Evolutionary conservation across 2,329 filamentous ascomycete species (phyloP), one percentile per base, ranked within the genome.

Genomic region (Pyrenophora seminiperda): DNA sequence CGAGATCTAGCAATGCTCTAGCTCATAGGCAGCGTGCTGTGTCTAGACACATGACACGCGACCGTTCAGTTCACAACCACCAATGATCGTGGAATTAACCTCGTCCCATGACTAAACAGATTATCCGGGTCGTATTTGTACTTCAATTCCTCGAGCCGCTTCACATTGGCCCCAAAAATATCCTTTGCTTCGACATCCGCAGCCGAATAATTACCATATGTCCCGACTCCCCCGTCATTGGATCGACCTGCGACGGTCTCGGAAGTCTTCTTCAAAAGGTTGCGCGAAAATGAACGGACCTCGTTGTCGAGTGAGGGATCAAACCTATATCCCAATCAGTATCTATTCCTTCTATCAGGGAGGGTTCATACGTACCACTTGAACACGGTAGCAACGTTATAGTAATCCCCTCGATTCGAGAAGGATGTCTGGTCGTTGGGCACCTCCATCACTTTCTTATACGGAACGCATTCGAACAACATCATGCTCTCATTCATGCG

Each of bases 101-200:
- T 63, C 3, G 62, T 66, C 2, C 63, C 66, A 29, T 65, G 47
- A 27, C 60, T 63, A 48, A 73, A 73, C 29, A 70, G 20, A 39
- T 71, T 71, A 1, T 66, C 62, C 0, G 68, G 67, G 50, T 73
- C 70, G 20, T 68, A 72, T 53, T 68, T 70, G 11, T 62, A 45
- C 60, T 73, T 72, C 47, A 73, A 36, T 39, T 70, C 64, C 38
- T 58, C 56, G 10, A 73, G 48, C 17, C 59, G 60, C 51, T 62
- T 63, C n/a, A 67, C 62, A 47, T 72, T 72, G 3, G 47, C 57
- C 3, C 70, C 70, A 41, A 66, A 73, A 6, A 72, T 59, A 2
- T 67, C 63, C 15, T 58, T 59, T 1, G 67, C 64, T 2, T 56
- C 57, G 2, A 65, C 64, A 37, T 70, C 68, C 3, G 49, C 22